Conservation (phyloP, 306 rosid species). For the Gastrolobium bilobum region DNA sequence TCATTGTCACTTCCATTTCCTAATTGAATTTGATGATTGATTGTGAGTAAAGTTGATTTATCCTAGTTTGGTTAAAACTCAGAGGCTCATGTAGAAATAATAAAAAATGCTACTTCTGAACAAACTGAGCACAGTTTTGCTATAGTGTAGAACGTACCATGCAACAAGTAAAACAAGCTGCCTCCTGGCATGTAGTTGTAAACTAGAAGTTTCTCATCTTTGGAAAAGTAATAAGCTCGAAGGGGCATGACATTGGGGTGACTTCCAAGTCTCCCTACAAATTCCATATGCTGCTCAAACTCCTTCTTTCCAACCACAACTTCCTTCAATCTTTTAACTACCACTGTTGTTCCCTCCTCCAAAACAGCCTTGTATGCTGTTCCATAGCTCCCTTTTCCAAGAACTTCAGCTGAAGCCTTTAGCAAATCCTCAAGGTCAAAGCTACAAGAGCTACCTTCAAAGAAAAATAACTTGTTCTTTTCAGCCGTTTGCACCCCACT, state of each 20-base stretch:
- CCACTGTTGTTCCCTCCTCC: constrained; percentile 86
- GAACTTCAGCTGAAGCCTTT: constrained; percentile 92
- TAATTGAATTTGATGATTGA: constrained; percentile 8
- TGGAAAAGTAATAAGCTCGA: constrained; percentile 85
- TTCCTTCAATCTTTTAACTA: constrained; percentile 80
- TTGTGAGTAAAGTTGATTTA: not conserved
- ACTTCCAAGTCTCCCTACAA: constrained; percentile 70
- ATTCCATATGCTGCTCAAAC: constrained; percentile 86
- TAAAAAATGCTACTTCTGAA: not conserved
- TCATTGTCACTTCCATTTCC: constrained; percentile 11
- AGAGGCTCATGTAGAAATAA: not conserved
- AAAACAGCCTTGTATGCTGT: constrained; percentile 89
- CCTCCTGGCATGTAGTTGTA: constrained; percentile 78
- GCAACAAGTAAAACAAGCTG: constrained; percentile 79
- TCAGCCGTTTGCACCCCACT: constrained; percentile 88
- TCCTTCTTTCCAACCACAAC: constrained; percentile 76
- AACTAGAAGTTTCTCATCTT: constrained; percentile 89
- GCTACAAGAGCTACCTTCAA: constrained; percentile 67
- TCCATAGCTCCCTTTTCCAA: constrained; percentile 86
- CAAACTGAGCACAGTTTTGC: constrained; percentile 11
- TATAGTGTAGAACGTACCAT: constrained; percentile 59
- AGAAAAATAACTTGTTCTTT: constrained; percentile 83
- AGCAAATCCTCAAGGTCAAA: constrained; percentile 87
- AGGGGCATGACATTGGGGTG: constrained; percentile 76
- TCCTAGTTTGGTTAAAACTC: not conserved